Evolutionary conservation across 306 rosid species (phyloP).

Genomic region (Alnus glutinosa): DNA sequence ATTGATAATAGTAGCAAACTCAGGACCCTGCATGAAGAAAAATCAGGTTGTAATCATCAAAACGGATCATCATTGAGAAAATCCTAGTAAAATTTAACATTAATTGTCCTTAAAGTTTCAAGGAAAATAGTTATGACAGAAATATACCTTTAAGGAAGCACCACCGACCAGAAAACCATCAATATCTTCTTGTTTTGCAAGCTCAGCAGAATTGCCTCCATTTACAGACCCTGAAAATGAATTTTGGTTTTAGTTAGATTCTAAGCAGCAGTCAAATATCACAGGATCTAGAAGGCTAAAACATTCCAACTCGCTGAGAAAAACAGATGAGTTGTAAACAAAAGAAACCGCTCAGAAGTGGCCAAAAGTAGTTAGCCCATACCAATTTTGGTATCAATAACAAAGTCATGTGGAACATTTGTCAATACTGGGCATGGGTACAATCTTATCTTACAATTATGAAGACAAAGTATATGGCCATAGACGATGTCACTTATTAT

Average conservation of each 20-base stretch:
- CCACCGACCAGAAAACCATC: slow-evolving; percentile 99
- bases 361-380: slow-evolving; percentile 3
- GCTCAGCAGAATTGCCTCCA: slow-evolving; percentile 86
- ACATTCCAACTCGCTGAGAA: background rate
- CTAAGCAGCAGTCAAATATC: background rate
- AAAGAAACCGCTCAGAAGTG: slow-evolving; percentile 2
- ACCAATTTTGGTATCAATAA: background rate
- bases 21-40: slow-evolving; percentile 72
- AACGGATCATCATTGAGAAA: background rate
- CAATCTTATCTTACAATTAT: background rate
- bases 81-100: background rate
- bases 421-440: background rate
- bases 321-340: slow-evolving; percentile 5
- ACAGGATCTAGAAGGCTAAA: background rate
- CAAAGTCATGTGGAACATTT: background rate
- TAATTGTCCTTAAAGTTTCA: slow-evolving; percentile 1
- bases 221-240: slow-evolving; percentile 82
- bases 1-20: slow-evolving; percentile 81
- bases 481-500: background rate
- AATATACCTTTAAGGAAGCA: slow-evolving; percentile 86
- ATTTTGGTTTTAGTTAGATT: slow-evolving; percentile 5
- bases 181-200: slow-evolving; percentile 92
- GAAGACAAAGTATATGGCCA: background rate
- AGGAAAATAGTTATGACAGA: slow-evolving; percentile 6
- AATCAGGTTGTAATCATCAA: slow-evolving; percentile 23